Evolutionary conservation across 805 yeast genomes (phyloP).

Genomic region (Wickerhamomyces kurtzmanii): DNA sequence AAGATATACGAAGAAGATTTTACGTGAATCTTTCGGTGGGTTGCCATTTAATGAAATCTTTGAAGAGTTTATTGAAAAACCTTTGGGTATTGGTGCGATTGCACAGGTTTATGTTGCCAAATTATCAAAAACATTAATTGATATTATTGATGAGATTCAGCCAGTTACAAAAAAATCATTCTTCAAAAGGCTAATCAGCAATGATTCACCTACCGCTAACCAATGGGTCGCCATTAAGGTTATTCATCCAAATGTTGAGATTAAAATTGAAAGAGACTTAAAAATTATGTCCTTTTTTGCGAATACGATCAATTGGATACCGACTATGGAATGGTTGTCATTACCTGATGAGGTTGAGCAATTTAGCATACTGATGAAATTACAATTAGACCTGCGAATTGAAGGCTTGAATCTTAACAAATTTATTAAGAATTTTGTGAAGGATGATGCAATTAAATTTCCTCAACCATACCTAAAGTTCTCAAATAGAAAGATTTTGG

Average conservation of each 20-base stretch:
- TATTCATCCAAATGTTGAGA: slow-evolving; percentile 78
- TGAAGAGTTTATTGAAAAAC: slow-evolving; percentile 63
- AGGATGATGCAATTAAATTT: slow-evolving; percentile 54
- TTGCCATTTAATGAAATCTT: slow-evolving; percentile 58
- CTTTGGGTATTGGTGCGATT: slow-evolving; percentile 96
- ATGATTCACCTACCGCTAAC: slow-evolving; percentile 22
- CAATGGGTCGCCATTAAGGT: slow-evolving; percentile 83
- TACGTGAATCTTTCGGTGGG: slow-evolving; percentile 50
- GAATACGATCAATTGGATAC: slow-evolving; percentile 52
- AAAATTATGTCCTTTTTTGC: slow-evolving; percentile 82
- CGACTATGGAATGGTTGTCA: slow-evolving; percentile 97
- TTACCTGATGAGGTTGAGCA: slow-evolving; percentile 91
- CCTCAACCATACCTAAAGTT: slow-evolving; percentile 65
- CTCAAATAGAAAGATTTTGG: slow-evolving; percentile 62
- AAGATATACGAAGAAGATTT: slow-evolving; percentile 42
- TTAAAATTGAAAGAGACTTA: slow-evolving; percentile 69
- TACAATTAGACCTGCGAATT: slow-evolving; percentile 83
- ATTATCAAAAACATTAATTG: slow-evolving; percentile 35
- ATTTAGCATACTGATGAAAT: slow-evolving; percentile 74
- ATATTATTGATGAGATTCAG: slow-evolving; percentile 20
- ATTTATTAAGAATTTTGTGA: slow-evolving; percentile 61
- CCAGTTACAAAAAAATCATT: slow-evolving; percentile 10
- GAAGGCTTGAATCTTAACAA: slow-evolving; percentile 75
- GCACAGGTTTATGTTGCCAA: slow-evolving; percentile 89
- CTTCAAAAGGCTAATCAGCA: slow-evolving; percentile 2